A percentile compares a stretch with the other conserved stretches of the same genome.
Evolutionary conservation across 208 protist species (phyloP).

Genomic region (Phytomonas sp.): DNA sequence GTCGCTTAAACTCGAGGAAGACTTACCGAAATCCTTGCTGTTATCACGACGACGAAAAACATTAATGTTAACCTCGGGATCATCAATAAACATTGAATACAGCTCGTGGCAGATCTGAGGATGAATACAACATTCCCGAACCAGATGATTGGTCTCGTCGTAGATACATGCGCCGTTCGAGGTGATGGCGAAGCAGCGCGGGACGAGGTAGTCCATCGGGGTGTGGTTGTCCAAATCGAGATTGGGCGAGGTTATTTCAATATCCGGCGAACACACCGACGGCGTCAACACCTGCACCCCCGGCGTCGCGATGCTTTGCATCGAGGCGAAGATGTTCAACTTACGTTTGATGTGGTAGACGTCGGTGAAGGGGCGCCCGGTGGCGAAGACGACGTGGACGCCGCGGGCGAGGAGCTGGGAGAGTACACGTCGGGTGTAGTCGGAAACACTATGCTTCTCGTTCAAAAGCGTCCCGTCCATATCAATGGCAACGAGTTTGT

Average conservation of each 20-base stretch:
- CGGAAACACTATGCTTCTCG: slow-evolving; percentile 22
- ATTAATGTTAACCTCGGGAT: slow-evolving; percentile 50
- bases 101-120: slow-evolving; percentile 24
- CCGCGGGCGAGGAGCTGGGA: slow-evolving; percentile 41
- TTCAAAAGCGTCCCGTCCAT: slow-evolving; percentile 68
- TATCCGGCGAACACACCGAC: neutral
- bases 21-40: slow-evolving; percentile 17
- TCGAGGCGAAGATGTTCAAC: slow-evolving; percentile 45
- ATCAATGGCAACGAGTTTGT: slow-evolving; percentile 49
- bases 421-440: slow-evolving; percentile 36
- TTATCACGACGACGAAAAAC: slow-evolving; percentile 35
- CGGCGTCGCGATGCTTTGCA: slow-evolving; percentile 24
- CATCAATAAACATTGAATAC: slow-evolving; percentile 34
- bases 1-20: slow-evolving; percentile 47
- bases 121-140: slow-evolving; percentile 33
- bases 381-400: slow-evolving; percentile 76
- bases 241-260: neutral
- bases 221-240: neutral
- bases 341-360: slow-evolving; percentile 46
- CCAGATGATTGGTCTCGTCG: slow-evolving; percentile 36
- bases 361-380: slow-evolving; percentile 53
- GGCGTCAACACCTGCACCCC: slow-evolving; percentile 41
- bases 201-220: slow-evolving; percentile 18
- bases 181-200: slow-evolving; percentile 55
- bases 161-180: slow-evolving; percentile 65